These are phyloP conservation scores for Citrus medica DNA, from an alignment of 345 rosid genomes.

Conservation along the genomic window DNA sequence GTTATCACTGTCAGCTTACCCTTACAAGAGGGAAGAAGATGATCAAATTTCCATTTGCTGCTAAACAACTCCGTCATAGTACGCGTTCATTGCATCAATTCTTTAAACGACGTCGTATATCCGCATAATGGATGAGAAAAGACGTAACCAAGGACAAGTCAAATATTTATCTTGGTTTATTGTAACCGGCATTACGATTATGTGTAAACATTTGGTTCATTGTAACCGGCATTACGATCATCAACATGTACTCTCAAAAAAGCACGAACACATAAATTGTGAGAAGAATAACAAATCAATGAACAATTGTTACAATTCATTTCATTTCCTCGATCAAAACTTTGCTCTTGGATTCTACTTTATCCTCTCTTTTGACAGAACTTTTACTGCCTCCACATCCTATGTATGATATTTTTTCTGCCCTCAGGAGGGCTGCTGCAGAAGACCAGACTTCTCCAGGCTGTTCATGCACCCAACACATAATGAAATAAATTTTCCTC, in stretches of 20 bases:
- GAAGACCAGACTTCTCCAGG: conserved; percentile 56
- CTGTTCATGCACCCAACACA: conserved; percentile 95
- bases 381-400: conserved; percentile 27
- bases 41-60: no score
- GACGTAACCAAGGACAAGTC: no score
- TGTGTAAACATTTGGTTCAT: not conserved
- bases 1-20: no score
- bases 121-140: no score
- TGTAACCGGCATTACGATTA: no score
- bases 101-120: no score
- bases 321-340: conserved; percentile 65
- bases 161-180: no score
- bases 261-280: not conserved
- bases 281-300: not conserved
- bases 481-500: conserved; percentile 71
- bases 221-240: not conserved
- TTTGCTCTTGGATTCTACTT: conserved; percentile 23
- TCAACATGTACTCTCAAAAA: not conserved
- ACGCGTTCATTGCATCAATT: no score
- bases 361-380: conserved; percentile 21
- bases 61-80: no score
- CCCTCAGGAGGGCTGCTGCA: conserved; percentile 44
- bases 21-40: no score
- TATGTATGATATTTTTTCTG: conserved; percentile 44
- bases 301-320: conserved; percentile 11